Percentiles rank a stretch among this genome's conserved stretches.
Conservation (phyloP, 768 basidiomycete genomes). For the Pleurotus citrinopileatus region DNA sequence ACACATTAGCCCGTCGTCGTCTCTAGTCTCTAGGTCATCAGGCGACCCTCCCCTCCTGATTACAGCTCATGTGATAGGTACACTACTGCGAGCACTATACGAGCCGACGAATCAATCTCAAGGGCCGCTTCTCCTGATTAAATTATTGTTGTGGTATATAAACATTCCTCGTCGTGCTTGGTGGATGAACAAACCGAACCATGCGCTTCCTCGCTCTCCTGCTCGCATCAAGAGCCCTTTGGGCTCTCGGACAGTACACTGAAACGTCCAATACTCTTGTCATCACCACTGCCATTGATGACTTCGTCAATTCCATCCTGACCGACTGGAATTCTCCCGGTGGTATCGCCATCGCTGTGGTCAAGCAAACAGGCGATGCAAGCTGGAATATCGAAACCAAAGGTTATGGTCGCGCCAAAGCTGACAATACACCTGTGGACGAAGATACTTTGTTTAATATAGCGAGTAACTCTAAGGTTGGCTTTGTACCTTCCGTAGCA, state of each 20-base stretch:
- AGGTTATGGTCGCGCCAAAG: slow-evolving; percentile 26
- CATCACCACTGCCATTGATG: slow-evolving; percentile 17
- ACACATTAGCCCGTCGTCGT: too few relatives aligned
- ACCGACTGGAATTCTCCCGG: slow-evolving; percentile 24
- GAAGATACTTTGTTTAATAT: slow-evolving; percentile 97
- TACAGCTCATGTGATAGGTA: too few relatives aligned
- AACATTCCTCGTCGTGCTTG: too few relatives aligned
- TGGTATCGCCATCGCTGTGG: slow-evolving; percentile 26
- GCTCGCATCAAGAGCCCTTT: background rate
- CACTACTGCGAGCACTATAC: too few relatives aligned
- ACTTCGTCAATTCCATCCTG: slow-evolving; percentile 21
- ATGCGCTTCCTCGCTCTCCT: background rate
- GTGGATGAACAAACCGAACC: too few relatives aligned
- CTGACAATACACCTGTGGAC: slow-evolving; percentile 20
- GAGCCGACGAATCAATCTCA: too few relatives aligned
- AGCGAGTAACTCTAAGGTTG: slow-evolving; percentile 45
- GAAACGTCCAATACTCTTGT: slow-evolving; percentile 11
- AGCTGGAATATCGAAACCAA: slow-evolving; percentile 27
- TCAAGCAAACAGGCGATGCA: slow-evolving; percentile 20
- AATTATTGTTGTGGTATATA: too few relatives aligned
- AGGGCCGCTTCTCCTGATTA: too few relatives aligned
- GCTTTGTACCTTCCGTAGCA: background rate
- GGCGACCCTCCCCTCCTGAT: too few relatives aligned
- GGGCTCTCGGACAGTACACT: background rate
- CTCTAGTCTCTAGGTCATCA: too few relatives aligned